Evolutionary conservation across 75 land plant genomes (phyloP), one percentile per base, ranked within the genome.

Genomic region (Adiantum capillusveneris): DNA sequence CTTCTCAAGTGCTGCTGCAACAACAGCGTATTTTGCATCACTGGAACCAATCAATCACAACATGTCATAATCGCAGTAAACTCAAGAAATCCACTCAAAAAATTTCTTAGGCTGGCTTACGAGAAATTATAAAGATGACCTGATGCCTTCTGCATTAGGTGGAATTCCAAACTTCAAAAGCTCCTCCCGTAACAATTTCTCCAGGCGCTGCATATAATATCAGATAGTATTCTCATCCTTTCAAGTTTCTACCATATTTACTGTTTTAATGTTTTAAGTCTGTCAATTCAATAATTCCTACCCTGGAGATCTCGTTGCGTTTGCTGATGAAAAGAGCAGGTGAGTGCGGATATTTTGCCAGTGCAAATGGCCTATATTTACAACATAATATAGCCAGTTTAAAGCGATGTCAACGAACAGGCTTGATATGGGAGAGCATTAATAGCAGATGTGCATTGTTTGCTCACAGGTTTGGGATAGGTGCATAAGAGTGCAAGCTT

Each of bases 161-260:
- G 63, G 36, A n/a, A 72, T 59, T 52, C 75, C 75, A 65, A 72
- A 72, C 29, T 72, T 72, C 24, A 57, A 46, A 39, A 72, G 57
- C 56, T 72, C 75, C 20, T 57, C 69, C 1, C 27, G 30, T 22
- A 72, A 50, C 37, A 58, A 39, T 54, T 45, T 60, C 22, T 72
- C 68, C 31, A 72, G 52, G 58, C 56, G 69, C 75, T 72, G 53
- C 20, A 46, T 46, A 17, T 18, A 9, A 34, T 3, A 9, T 34
- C 3, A 9, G 37, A 34, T 34, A n/a, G n/a, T n/a, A 9, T 34
- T 34, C 37, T 34, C 37, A 34, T 34, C 37, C 37, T 34, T 34
- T 34, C 9, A 34, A 34, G 37, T 5, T 34, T 34, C n/a, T n/a
- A n/a, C n/a, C n/a, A n/a, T n/a, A n/a, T n/a, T n/a, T n/a, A n/a